phyloP scores from a whole-genome alignment of 768 basidiomycete species.

The Lactarius tabidus region DNA sequence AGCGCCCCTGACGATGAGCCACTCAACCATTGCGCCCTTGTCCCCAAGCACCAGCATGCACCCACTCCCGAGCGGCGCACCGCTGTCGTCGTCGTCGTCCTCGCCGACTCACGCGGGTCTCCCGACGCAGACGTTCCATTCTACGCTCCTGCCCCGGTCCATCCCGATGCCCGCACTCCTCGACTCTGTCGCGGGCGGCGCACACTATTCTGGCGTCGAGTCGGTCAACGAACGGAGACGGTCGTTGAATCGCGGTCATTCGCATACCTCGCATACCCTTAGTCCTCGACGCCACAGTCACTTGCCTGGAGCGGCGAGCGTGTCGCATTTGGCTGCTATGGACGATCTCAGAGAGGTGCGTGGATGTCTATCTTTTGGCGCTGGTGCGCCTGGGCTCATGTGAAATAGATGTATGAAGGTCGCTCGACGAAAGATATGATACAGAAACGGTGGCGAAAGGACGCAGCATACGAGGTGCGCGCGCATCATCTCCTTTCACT shows the following conservation, averaged over 20 bases:
- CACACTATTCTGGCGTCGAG: constrained; percentile 56
- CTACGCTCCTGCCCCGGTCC: constrained; percentile 36
- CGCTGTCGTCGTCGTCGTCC: too few species aligned
- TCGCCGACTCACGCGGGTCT: constrained; percentile 24
- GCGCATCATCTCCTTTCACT: constrained; percentile 29
- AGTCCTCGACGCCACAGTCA: constrained; percentile 15
- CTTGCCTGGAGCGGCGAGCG: constrained; percentile 19
- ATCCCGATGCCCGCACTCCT: constrained; percentile 51
- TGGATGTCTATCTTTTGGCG: too few species aligned
- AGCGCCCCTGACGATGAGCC: background rate
- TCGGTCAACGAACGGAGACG: constrained; percentile 34
- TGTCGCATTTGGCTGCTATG: constrained; percentile 44
- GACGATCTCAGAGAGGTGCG: constrained; percentile 50
- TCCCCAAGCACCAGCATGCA: background rate
- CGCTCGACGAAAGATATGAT: constrained; percentile 52
- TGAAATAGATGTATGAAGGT: constrained; percentile 44
- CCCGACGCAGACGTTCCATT: constrained; percentile 47
- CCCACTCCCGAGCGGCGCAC: constrained; percentile 1
- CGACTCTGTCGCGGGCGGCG: constrained; percentile 55
- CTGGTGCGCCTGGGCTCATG: background rate
- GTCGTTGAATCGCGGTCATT: background rate
- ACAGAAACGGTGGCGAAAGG: constrained; percentile 47
- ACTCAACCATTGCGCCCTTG: background rate
- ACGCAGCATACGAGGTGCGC: constrained; percentile 60
- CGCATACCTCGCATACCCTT: background rate